Conservation (phyloP, 176 grass and related monocot genomes). For the Aegilops sharonensis region DNA sequence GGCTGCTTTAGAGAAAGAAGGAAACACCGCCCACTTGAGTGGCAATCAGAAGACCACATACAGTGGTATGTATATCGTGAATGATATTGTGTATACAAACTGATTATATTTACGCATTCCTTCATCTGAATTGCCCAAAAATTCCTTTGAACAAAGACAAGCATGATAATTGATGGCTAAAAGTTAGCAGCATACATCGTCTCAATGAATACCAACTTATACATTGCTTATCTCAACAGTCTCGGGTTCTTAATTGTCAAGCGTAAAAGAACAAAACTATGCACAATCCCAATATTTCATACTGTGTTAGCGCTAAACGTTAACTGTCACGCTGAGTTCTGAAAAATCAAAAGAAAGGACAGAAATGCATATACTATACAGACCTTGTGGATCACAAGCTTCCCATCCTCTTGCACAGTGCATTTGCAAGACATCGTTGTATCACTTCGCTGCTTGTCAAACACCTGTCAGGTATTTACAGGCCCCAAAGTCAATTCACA, state of each 20-base stretch:
- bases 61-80: background rate
- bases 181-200: background rate
- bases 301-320: background rate
- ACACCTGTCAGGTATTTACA: constrained; percentile 39
- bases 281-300: background rate
- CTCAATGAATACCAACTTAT: background rate
- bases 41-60: background rate
- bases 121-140: background rate
- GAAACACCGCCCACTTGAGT: background rate
- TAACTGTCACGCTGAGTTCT: background rate
- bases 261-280: background rate
- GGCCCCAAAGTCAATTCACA: background rate
- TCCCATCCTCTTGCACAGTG: constrained; percentile 37
- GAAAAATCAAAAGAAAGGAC: constrained; percentile 2
- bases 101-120: background rate
- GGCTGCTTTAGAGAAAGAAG: background rate
- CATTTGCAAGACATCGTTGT: constrained; percentile 69
- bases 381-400: constrained; percentile 59
- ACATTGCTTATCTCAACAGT: background rate
- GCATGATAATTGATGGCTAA: background rate
- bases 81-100: background rate
- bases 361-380: background rate
- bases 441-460: constrained; percentile 53
- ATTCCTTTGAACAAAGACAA: background rate
- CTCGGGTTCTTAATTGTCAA: background rate